Evolutionary conservation across 352 stramenopile species (phyloP).

Genomic region (Phytophthora pisi): DNA sequence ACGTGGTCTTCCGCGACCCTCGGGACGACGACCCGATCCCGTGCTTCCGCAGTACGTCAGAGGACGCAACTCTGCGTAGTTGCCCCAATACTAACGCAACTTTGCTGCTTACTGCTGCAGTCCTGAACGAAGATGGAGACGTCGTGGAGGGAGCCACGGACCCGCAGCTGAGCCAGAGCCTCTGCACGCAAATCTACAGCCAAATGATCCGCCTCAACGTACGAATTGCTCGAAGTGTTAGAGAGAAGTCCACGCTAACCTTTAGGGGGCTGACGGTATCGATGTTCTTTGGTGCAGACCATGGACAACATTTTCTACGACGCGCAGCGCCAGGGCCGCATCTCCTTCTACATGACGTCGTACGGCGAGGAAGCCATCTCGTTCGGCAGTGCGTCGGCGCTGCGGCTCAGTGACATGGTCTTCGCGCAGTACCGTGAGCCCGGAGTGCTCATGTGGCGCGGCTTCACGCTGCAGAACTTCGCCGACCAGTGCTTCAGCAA

Average conservation of each 20-base stretch:
- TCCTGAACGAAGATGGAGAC: constrained; percentile 87
- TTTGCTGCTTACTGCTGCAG: constrained; percentile 23
- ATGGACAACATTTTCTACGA: constrained; percentile 99
- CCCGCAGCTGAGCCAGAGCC: constrained; percentile 75
- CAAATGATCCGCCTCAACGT: constrained; percentile 87
- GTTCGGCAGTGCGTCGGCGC: constrained; percentile 93
- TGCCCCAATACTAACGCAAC: not conserved
- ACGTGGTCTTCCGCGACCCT: constrained; percentile 90
- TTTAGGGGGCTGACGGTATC: not conserved
- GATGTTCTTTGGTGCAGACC: constrained; percentile 48
- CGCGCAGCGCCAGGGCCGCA: constrained; percentile 96
- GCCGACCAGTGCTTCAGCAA: constrained; percentile 98
- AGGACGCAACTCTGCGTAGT: not conserved
- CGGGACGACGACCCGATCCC: constrained; percentile 83
- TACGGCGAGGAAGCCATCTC: constrained; percentile 96
- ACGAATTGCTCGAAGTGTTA: constrained; percentile 1
- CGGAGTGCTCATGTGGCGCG: constrained; percentile 98
- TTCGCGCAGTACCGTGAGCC: constrained; percentile 98
- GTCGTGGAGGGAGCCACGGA: constrained; percentile 74
- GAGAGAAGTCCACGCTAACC: not conserved
- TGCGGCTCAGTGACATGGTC: constrained; percentile 92
- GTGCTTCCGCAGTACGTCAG: constrained; percentile 90
- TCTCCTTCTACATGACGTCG: constrained; percentile 97
- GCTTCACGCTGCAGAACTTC: constrained; percentile 97
- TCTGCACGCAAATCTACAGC: constrained; percentile 88